Base-by-base conservation (phyloP, 352 stramenopile species). In the Pythium phragmiticola region DNA sequence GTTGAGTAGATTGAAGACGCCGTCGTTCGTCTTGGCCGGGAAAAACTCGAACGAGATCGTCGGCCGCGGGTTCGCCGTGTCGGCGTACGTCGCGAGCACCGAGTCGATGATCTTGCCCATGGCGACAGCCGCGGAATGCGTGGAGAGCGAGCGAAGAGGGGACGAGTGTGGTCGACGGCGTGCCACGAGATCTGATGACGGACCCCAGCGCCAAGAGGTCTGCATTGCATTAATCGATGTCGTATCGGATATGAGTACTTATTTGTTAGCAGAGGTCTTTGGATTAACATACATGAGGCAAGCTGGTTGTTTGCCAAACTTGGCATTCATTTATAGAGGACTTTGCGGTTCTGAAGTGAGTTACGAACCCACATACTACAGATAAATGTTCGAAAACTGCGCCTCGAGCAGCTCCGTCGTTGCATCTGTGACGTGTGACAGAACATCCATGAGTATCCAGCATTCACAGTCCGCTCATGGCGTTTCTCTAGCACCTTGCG, bases 11-110 rank as follows among this genome's bases (percentile, higher is more conserved):
- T 94, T 94, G 70, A 90, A 92, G 39, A 94, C 78, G 57, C 84
- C 84, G 51, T 88, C 84, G 56, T 92, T 75, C n/a, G 84, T 92
- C 68, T 95, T 95, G 59, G 86, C 84, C 0, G 86, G 86, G 70
- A 95, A 95, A 74, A 92, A 95, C 73, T 95, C 86, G 66, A 95
- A 93, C 39, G 82, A 92, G 14, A 95, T 73, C 6, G 82, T 92
- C 28, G 85, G 84, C 3, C 76, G 75, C 34, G 70, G 56, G 41
- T 45, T 63, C 50, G 55, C 62, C 30, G 70, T 65, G 53, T 82
- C 75, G 16, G 45, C 65, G 63, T 89, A 88, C 37, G 76, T 70
- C 57, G 75, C 69, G 43, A 76, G 74, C 64, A 92, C 77, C 47
- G 81, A 87, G 70, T 92, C 81, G 71, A 90, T 88, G 75, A 92